These are phyloP conservation scores for Aspergillus pseudoviridinutans DNA, from an alignment of 2,329 filamentous ascomycete species.

Conservation along the genomic window DNA sequence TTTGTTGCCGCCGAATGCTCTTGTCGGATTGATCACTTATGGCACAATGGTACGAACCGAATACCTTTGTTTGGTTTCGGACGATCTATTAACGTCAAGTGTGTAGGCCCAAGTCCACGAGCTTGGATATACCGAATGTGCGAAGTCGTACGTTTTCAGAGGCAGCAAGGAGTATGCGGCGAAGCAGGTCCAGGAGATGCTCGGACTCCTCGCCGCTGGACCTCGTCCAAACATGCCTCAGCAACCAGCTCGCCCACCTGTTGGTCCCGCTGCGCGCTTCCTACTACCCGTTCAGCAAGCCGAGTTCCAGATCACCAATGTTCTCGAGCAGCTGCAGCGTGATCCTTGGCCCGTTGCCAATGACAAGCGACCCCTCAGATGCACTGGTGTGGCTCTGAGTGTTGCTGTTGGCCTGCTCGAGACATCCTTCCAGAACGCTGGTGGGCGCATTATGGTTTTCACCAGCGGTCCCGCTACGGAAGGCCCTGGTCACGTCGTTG, in stretches of 20 bases:
- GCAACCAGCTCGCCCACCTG: slow-evolving; percentile 67
- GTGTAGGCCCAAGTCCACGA: slow-evolving; percentile 86
- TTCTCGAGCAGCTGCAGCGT: slow-evolving; percentile 89
- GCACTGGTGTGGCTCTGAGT: slow-evolving; percentile 92
- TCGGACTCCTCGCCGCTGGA: slow-evolving; percentile 71
- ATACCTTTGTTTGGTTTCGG: slow-evolving; percentile 6
- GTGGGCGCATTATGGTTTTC: slow-evolving; percentile 95
- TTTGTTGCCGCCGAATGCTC: slow-evolving; percentile 58
- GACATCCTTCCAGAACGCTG: slow-evolving; percentile 91
- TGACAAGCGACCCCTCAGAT: slow-evolving; percentile 84
- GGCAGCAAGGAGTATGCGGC: slow-evolving; percentile 97
- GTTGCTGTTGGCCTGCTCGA: slow-evolving; percentile 91
- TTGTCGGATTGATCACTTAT: slow-evolving; percentile 63
- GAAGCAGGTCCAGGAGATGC: slow-evolving; percentile 99
- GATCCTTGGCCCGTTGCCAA: slow-evolving; percentile 97
- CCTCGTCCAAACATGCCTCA: slow-evolving; percentile 70
- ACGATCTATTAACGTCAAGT: slow-evolving; percentile 10
- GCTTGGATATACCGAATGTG: slow-evolving; percentile 95
- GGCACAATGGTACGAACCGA: slow-evolving; percentile 74
- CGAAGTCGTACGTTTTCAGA: slow-evolving; percentile 97
- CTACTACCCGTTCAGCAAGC: slow-evolving; percentile 90
- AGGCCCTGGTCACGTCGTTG: slow-evolving; percentile 94
- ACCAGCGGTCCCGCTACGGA: slow-evolving; percentile 92
- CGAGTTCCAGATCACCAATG: slow-evolving; percentile 95
- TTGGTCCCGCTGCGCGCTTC: slow-evolving; percentile 83